These are phyloP conservation scores for Carallia pectinifolia DNA, from an alignment of 345 rosid species.

Conservation along the genomic window DNA sequence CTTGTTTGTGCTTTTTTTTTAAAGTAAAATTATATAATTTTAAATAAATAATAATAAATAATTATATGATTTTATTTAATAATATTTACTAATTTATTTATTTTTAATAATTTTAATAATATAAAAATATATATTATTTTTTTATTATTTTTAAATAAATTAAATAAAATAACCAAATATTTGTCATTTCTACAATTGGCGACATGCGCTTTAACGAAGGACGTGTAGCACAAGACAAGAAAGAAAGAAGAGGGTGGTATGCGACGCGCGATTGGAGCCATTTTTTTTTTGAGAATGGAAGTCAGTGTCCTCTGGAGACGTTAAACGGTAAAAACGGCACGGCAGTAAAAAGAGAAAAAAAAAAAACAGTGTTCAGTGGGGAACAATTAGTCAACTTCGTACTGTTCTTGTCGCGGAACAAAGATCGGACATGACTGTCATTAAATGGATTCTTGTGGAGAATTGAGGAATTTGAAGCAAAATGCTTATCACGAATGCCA, in stretches of 20 bases:
- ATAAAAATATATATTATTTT: no score
- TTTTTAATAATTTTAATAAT: no score
- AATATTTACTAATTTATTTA: no score
- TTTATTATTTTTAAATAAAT: no score
- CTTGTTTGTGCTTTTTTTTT: no score
- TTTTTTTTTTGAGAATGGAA: constrained; percentile 10
- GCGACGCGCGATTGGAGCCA: constrained; percentile 9
- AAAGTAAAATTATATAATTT: no score
- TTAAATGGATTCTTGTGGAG: neutral
- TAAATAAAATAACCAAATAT: no score
- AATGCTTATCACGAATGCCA: neutral
- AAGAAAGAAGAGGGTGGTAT: neutral
- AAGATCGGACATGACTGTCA: constrained; percentile 23
- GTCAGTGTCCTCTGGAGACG: constrained; percentile 2
- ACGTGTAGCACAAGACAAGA: neutral
- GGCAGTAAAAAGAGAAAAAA: neutral
- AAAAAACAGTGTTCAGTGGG: neutral
- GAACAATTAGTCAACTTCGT: constrained; percentile 4
- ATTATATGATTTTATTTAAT: no score
- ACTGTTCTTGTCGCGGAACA: neutral
- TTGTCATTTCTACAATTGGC: no score
- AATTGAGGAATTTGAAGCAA: constrained; percentile 15
- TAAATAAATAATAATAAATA: no score
- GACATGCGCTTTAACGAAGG: neutral
- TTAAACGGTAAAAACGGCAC: constrained; percentile 13